phyloP scores from a whole-genome alignment of 495 filamentous ascomycete species.

The Penicillium diatomitis region DNA sequence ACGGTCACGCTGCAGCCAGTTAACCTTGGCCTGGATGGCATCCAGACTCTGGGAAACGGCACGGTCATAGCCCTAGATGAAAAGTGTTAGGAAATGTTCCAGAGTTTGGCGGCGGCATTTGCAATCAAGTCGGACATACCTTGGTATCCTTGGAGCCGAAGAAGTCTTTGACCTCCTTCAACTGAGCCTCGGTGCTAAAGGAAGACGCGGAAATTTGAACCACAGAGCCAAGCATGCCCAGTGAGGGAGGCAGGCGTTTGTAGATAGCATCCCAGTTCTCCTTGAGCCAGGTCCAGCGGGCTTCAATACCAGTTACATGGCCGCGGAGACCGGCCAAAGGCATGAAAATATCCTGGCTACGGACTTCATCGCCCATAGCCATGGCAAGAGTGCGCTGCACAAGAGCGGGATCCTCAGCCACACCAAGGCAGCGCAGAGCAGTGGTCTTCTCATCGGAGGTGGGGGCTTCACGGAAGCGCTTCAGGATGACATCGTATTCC shows the following conservation, averaged over 20 bases:
- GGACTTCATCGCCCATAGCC: conserved; percentile 73
- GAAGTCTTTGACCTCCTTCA: conserved; percentile 68
- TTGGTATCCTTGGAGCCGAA: conserved; percentile 74
- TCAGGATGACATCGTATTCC: conserved; percentile 62
- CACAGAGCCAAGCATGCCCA: conserved; percentile 77
- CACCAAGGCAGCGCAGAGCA: conserved; percentile 79
- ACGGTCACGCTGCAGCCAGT: conserved; percentile 53
- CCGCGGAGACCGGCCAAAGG: conserved; percentile 68
- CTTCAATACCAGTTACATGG: conserved; percentile 69
- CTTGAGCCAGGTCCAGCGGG: conserved; percentile 75
- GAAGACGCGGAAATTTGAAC: conserved; percentile 75
- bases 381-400: conserved; percentile 73
- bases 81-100: too few species aligned
- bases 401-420: conserved; percentile 65
- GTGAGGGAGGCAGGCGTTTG: conserved; percentile 66
- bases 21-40: conserved; percentile 48
- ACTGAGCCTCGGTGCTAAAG: conserved; percentile 69
- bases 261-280: conserved; percentile 75
- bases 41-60: conserved; percentile 54
- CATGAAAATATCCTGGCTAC: conserved; percentile 94
- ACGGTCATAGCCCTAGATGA: conserved; percentile 43
- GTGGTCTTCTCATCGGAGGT: conserved; percentile 93
- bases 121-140: conserved; percentile 20
- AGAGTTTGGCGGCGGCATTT: too few species aligned
- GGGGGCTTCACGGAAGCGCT: conserved; percentile 75